phyloP scores from a whole-genome alignment of 164 flowering plant genomes.

The Cinnamomum chago region DNA sequence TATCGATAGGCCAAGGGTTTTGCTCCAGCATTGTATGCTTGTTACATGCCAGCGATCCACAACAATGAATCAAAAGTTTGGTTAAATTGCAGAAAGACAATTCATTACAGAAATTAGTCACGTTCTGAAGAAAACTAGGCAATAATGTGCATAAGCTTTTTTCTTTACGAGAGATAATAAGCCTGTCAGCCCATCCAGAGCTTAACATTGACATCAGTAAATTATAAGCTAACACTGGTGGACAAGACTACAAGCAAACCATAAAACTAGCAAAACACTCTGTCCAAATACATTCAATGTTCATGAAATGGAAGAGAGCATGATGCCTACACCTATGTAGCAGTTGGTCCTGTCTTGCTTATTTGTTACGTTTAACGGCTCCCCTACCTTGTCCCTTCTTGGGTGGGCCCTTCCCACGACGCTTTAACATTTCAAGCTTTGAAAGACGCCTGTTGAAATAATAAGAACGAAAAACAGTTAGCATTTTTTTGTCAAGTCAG shows the following conservation, averaged over 20 bases:
- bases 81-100: neutral
- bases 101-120: neutral
- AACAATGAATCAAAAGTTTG: neutral
- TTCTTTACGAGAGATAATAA: no score
- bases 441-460: slow-evolving; percentile 45
- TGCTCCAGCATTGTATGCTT: neutral
- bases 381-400: slow-evolving; percentile 89
- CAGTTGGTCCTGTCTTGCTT: neutral
- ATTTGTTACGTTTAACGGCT: slow-evolving; percentile 55
- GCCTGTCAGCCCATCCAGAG: neutral
- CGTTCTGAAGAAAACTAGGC: neutral
- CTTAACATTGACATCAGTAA: neutral
- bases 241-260: no score
- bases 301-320: neutral
- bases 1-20: no score
- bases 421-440: slow-evolving; percentile 80
- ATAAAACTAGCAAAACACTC: no score
- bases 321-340: neutral
- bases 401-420: slow-evolving; percentile 83
- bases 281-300: neutral
- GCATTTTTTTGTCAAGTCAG: no score
- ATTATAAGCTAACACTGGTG: neutral
- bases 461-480: neutral
- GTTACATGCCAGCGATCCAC: neutral
- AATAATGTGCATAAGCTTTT: neutral